These are phyloP conservation scores for Candida nemodendra DNA, from an alignment of 805 yeast genomes.

Conservation along the genomic window DNA sequence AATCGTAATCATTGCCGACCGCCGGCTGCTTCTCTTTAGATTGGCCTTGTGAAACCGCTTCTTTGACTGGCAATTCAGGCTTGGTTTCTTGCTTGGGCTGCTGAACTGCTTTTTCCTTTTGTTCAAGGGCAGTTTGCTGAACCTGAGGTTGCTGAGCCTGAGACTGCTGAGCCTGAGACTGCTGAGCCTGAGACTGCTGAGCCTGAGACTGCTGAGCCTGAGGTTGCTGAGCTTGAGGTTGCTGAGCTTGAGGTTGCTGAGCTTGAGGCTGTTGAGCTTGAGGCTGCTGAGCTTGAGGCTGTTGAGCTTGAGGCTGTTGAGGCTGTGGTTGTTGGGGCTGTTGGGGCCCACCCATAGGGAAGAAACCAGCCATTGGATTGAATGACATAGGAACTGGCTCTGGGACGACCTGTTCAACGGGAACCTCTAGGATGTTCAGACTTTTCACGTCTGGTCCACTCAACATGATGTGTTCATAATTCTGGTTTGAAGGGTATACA, in stretches of 20 bases:
- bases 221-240: slow-evolving; percentile 9
- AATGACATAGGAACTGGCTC: slow-evolving; percentile 38
- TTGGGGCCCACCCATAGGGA: slow-evolving; percentile 20
- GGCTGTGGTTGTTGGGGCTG: slow-evolving; percentile 22
- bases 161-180: slow-evolving; percentile 15
- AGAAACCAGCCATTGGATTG: slow-evolving; percentile 19
- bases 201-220: slow-evolving; percentile 6
- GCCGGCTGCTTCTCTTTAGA: slow-evolving; percentile 3
- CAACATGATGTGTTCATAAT: slow-evolving; percentile 76
- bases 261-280: slow-evolving; percentile 11
- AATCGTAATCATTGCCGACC: slow-evolving; percentile 63
- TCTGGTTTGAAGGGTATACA: slow-evolving; percentile 64
- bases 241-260: slow-evolving; percentile 7
- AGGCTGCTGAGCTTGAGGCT: slow-evolving; percentile 15
- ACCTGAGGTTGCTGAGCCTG: slow-evolving; percentile 4
- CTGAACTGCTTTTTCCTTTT: slow-evolving; percentile 1
- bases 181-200: slow-evolving; percentile 17
- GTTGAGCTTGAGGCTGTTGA: slow-evolving; percentile 14
- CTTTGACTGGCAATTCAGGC: neutral
- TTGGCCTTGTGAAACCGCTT: neutral
- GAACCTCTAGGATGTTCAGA: slow-evolving; percentile 75
- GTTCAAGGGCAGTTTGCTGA: slow-evolving; percentile 1
- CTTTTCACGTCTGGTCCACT: slow-evolving; percentile 93
- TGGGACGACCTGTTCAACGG: slow-evolving; percentile 62
- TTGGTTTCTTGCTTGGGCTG: neutral